Base-by-base conservation (phyloP, 2,329 filamentous ascomycete genomes). In the Sclerotinia nivalis region DNA sequence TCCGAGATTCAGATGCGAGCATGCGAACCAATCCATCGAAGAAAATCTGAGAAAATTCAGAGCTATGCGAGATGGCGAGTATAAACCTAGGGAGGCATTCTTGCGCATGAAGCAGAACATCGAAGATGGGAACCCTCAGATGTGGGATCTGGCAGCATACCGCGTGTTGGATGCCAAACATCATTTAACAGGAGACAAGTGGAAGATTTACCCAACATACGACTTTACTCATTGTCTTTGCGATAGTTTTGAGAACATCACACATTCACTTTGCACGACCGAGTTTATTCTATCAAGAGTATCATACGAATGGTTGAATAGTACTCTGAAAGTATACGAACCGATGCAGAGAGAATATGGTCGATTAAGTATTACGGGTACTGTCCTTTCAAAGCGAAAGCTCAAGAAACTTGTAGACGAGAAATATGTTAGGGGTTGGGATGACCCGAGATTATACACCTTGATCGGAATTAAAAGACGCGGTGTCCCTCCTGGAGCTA, bases 111-210 rank as follows among this genome's bases (percentile, higher is more conserved):
- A 97, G 83, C 93, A 97, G 84, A 87, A 93, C 73, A 92, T 93
- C 72, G 87, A 88, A 65, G 90, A 91, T 75, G 90, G 91, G 43
- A 97, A 97, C 79, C 93, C 94, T 9, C 93, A 97, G 81, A 94
- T 97, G 92, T 97, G 95, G 95, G 95, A 98, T 83, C 82, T 97
- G 68, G 92, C 92, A 2, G 95, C 95, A 22, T 98, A 97, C 81
- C 89, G 95, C 71, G 90, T 98, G 69, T 86, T 93, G 72, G 87
- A 91, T 76, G 89, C 92, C 55, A 82, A 87, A 70, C 93, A 97
- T 79, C 89, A 93, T 80, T 87, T 92, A 49, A 97, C 94, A 0
- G 93, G 92, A 43, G 84, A 87, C 73, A 89, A 91, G 78, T 98
- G 94, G 93, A 91, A 89, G 80, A 97, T 97, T 73, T 97, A 97